Percentiles rank a stretch among this genome's conserved stretches.
phyloP scores from a whole-genome alignment of 2,329 filamentous ascomycete genomes.

The Arthrobotrys sinensis region DNA sequence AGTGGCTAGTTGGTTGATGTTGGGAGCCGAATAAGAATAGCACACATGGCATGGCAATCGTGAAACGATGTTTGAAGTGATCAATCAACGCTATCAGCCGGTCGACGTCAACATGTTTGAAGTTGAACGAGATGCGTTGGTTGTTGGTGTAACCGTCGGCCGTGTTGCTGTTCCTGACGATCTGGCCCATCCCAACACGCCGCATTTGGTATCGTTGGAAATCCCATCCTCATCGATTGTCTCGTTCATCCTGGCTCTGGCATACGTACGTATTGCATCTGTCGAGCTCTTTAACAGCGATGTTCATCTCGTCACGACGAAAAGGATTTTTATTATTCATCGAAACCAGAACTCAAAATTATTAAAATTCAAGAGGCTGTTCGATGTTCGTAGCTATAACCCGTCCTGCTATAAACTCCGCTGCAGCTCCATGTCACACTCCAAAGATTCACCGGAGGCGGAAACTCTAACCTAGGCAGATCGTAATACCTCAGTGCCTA shows the following conservation, averaged over 20 bases:
- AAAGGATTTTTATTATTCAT: conserved; percentile 4
- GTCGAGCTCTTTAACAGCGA: background rate
- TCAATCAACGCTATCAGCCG: conserved; percentile 13
- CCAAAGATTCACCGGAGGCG: background rate
- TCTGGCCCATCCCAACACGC: conserved; percentile 22
- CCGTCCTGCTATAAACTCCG: conserved; percentile 23
- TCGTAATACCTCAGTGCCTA: background rate
- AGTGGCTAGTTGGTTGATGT: conserved; percentile 19
- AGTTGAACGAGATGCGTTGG: conserved; percentile 5
- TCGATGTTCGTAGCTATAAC: conserved; percentile 4
- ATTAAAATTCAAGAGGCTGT: conserved; percentile 4
- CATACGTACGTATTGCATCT: too few relatives aligned
- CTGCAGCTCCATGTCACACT: conserved; percentile 16
- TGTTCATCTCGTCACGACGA: conserved; percentile 20
- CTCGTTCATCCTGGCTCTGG: background rate
- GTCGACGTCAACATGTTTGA: conserved; percentile 10
- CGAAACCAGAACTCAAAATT: background rate
- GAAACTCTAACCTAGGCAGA: conserved; percentile 4
- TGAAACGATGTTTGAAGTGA: conserved; percentile 29
- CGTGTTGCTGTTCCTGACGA: conserved; percentile 28
- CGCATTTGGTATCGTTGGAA: conserved; percentile 17
- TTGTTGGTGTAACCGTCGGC: conserved; percentile 28
- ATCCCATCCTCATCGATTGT: background rate
- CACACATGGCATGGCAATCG: conserved; percentile 25
- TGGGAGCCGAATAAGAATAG: conserved; percentile 21